Evolutionary conservation across 495 filamentous ascomycete genomes (phyloP).

Genomic region (Glarea lozoyensis): DNA sequence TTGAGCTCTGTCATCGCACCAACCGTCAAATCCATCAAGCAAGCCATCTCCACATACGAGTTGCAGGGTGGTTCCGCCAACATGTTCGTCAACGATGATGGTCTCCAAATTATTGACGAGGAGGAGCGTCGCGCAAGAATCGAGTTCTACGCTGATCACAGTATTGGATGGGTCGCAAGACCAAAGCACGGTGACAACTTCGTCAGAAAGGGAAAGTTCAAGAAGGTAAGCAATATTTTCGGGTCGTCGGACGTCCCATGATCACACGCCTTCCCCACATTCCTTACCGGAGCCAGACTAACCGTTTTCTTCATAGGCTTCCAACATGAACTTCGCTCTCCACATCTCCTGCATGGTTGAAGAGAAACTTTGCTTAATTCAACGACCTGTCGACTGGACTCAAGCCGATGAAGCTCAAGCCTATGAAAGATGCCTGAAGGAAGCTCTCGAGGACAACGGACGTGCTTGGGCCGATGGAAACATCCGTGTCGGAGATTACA

Average conservation of each 20-base stretch:
- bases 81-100: slow-evolving; percentile 76
- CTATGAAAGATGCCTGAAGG: slow-evolving; percentile 57
- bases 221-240: slow-evolving; percentile 22
- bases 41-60: slow-evolving; percentile 70
- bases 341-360: slow-evolving; percentile 70
- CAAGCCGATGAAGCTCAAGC: slow-evolving; percentile 61
- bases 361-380: slow-evolving; percentile 49
- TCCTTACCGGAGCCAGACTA: background rate
- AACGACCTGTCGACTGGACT: slow-evolving; percentile 52
- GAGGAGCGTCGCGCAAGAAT: slow-evolving; percentile 58
- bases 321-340: slow-evolving; percentile 78
- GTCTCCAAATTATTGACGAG: slow-evolving; percentile 59
- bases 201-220: slow-evolving; percentile 45
- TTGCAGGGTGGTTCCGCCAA: slow-evolving; percentile 73
- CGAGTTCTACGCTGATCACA: slow-evolving; percentile 61
- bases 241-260: background rate
- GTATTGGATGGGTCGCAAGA: slow-evolving; percentile 72
- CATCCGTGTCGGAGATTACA: slow-evolving; percentile 69
- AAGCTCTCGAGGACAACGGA: slow-evolving; percentile 60
- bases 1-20: slow-evolving; percentile 55
- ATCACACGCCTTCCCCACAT: too few relatives aligned
- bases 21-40: slow-evolving; percentile 61
- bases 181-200: slow-evolving; percentile 59
- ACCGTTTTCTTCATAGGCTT: slow-evolving; percentile 42
- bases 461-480: slow-evolving; percentile 73